Base-by-base conservation (phyloP, 2,329 filamentous ascomycete species). In the Raffaelea deltoideospora region DNA sequence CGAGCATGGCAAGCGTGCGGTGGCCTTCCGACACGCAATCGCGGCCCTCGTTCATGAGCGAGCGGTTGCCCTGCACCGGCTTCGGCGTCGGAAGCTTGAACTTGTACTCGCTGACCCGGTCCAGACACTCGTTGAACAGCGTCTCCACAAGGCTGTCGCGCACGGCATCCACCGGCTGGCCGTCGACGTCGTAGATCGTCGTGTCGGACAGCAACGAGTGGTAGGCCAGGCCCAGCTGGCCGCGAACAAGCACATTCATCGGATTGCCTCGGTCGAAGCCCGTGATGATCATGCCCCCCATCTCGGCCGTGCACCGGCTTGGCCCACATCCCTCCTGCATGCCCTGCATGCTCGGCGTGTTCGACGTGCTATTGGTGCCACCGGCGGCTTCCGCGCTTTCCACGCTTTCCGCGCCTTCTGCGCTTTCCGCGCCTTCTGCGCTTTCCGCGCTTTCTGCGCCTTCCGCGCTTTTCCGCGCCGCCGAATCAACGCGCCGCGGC, bases 261-360 rank as follows among this genome's bases (percentile, higher is more conserved):
- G 90, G 90, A 48, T 98, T 98, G 15, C 92, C 92, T 45, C 84
- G 75, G 46, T 96, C 86, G 53, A 96, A 98, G 0, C 90, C 90
- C 24, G 92, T 95, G 42, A 98, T 86, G 41, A 98, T 96, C 67
- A 98, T 94, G 38, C 88, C 90, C 21, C 90, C 90, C 77, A 95
- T 92, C 55, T 98, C 90, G 23, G 85, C 90, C 17, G 87, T 96
- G 50, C 79, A 80, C 35, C 74, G 64, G 42, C 65, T 69, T 23
- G 35, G 37, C n/a, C n/a, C n/a, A n/a, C n/a, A n/a, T n/a, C n/a
- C n/a, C n/a, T n/a, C n/a, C n/a, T n/a, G n/a, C n/a, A n/a, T n/a
- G n/a, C n/a, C n/a, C n/a, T n/a, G n/a, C n/a, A n/a, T n/a, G n/a
- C n/a, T n/a, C n/a, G n/a, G n/a, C n/a, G n/a, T n/a, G n/a, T n/a